phyloP scores from a whole-genome alignment of 257 asterid genomes.

The Cruciata laevipes region DNA sequence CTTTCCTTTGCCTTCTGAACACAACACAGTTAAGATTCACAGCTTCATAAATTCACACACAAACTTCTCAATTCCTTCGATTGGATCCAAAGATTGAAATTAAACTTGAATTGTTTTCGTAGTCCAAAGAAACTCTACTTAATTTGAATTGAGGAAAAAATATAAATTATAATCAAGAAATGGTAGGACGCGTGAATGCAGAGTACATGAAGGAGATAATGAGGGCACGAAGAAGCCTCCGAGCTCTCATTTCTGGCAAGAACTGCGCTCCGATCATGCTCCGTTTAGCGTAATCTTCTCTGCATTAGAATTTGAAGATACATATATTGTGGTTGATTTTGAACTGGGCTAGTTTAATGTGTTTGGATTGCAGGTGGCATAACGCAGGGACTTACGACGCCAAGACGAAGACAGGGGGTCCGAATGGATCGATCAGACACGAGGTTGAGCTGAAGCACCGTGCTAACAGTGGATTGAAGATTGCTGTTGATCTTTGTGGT shows the following conservation, averaged over 20 bases:
- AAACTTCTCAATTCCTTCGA: not conserved
- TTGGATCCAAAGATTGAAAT: not conserved
- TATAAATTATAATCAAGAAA: not conserved
- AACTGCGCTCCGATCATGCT: constrained; percentile 82
- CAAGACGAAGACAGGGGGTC: constrained; percentile 73
- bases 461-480: constrained; percentile 62
- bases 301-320: not conserved
- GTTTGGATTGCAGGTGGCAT: constrained; percentile 67
- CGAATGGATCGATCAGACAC: constrained; percentile 81
- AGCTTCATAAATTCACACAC: not conserved
- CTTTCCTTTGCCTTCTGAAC: constrained; percentile 18
- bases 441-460: constrained; percentile 45
- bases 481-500: constrained; percentile 78
- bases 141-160: not conserved
- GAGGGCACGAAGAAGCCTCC: constrained; percentile 49
- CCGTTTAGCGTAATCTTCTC: constrained; percentile 57
- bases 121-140: too few relatives aligned
- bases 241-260: constrained; percentile 59
- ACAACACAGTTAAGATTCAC: constrained; percentile 10
- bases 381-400: constrained; percentile 93
- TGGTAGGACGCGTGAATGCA: constrained; percentile 24
- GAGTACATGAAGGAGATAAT: constrained; percentile 60
- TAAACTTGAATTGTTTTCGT: not conserved
- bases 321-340: not conserved
- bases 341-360: not conserved